These are phyloP conservation scores for Priceomyces melissophilus DNA, from an alignment of 805 yeast species.

Conservation along the genomic window DNA sequence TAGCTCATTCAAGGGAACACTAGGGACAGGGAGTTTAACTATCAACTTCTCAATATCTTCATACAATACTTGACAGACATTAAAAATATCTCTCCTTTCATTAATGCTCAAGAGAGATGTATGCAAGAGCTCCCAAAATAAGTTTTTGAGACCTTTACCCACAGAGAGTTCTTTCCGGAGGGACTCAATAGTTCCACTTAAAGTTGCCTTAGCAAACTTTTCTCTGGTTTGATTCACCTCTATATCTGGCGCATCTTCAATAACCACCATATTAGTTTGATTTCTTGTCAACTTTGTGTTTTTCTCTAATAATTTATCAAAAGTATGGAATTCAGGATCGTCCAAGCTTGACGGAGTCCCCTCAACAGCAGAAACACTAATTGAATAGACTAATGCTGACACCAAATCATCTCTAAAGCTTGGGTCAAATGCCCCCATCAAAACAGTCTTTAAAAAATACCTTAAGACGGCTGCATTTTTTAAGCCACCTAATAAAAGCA, in stretches of 20 bases:
- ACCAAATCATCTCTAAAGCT: constrained; percentile 51
- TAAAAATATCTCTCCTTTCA: constrained; percentile 61
- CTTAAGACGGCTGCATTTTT: constrained; percentile 57
- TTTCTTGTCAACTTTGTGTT: constrained; percentile 17
- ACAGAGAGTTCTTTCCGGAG: constrained; percentile 57
- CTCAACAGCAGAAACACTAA: constrained; percentile 65
- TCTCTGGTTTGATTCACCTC: constrained; percentile 57
- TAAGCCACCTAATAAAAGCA: constrained; percentile 74
- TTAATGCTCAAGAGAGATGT: constrained; percentile 56
- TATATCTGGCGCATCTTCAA: constrained; percentile 49
- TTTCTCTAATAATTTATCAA: constrained; percentile 22
- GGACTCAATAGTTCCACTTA: constrained; percentile 63
- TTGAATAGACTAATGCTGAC: constrained; percentile 42
- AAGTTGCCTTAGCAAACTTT: constrained; percentile 58
- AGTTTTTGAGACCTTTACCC: constrained; percentile 53
- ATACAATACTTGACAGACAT: constrained; percentile 62
- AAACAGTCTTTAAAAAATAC: constrained; percentile 56
- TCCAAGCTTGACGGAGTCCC: constrained; percentile 59
- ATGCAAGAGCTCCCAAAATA: constrained; percentile 69
- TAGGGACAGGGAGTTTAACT: constrained; percentile 66
- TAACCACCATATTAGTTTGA: constrained; percentile 46
- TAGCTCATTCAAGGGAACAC: constrained; percentile 43
- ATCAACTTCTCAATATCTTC: constrained; percentile 55
- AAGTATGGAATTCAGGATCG: constrained; percentile 57
- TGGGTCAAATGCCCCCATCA: constrained; percentile 51